A percentile compares a stretch with the other conserved stretches of the same genome.
Evolutionary conservation across 352 stramenopile species (phyloP).

Genomic region (Poterioochromonas sp.): DNA sequence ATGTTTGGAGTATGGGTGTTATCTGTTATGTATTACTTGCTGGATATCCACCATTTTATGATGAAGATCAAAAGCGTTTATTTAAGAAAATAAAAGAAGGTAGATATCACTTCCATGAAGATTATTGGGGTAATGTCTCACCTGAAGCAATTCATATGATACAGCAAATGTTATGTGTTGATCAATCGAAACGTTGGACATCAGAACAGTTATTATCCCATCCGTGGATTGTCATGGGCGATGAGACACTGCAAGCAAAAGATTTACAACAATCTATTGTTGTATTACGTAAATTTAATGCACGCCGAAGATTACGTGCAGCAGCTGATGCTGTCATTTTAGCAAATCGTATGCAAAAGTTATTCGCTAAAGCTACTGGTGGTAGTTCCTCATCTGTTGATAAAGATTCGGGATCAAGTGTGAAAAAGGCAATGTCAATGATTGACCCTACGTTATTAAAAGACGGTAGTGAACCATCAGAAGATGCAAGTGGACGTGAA

Average conservation of each 20-base stretch:
- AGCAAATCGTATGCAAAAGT: slow-evolving; percentile 17
- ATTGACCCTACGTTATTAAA: not conserved
- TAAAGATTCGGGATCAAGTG: not conserved
- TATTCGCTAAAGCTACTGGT: not conserved
- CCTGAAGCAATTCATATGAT: slow-evolving; percentile 83
- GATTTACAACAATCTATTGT: slow-evolving; percentile 41
- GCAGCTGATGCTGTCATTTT: slow-evolving; percentile 39
- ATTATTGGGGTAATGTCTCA: slow-evolving; percentile 79
- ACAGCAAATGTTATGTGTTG: slow-evolving; percentile 76
- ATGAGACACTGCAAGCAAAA: slow-evolving; percentile 36
- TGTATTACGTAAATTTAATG: slow-evolving; percentile 44
- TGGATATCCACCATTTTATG: slow-evolving; percentile 73
- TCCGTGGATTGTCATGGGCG: slow-evolving; percentile 60
- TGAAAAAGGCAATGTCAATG: not conserved
- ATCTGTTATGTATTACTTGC: slow-evolving; percentile 86
- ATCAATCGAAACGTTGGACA: slow-evolving; percentile 64
- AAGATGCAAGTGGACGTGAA: not conserved
- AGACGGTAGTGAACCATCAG: not conserved
- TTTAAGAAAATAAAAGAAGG: slow-evolving; percentile 74
- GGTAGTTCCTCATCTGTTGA: not conserved
- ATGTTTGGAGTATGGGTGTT: slow-evolving; percentile 86
- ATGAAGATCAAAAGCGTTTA: slow-evolving; percentile 71
- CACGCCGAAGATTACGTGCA: slow-evolving; percentile 43
- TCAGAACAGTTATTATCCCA: slow-evolving; percentile 64
- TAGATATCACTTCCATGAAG: slow-evolving; percentile 76